Conservation (phyloP, 2,329 filamentous ascomycete species). For the Pseudopyrenochaeta lycopersici region DNA sequence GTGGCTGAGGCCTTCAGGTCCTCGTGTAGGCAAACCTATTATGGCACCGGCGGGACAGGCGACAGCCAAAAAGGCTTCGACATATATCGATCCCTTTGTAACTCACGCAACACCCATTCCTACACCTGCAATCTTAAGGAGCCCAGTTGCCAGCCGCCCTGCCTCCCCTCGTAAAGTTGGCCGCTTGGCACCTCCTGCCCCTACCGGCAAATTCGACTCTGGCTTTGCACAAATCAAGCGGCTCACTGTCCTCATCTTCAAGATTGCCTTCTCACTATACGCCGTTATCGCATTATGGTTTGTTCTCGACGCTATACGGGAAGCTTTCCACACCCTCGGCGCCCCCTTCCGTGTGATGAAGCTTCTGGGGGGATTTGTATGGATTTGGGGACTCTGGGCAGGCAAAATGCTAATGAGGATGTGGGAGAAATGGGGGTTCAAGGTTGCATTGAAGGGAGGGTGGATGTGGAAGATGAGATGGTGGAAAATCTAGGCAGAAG, state of each 20-base stretch:
- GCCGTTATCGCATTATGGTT: constrained; percentile 38
- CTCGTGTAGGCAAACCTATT: constrained; percentile 24
- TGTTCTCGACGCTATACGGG: constrained; percentile 36
- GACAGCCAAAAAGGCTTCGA: neutral
- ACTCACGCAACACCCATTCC: constrained; percentile 15
- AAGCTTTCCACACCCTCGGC: constrained; percentile 29
- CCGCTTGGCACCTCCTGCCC: neutral
- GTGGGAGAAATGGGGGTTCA: constrained; percentile 22
- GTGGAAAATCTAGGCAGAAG: neutral
- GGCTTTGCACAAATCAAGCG: constrained; percentile 33
- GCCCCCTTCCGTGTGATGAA: constrained; percentile 32
- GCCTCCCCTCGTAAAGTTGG: constrained; percentile 20
- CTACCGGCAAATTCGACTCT: constrained; percentile 26
- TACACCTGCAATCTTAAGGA: neutral
- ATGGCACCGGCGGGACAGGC: neutral
- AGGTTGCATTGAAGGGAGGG: constrained; percentile 19
- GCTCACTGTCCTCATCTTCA: constrained; percentile 21
- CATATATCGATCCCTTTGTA: constrained; percentile 29
- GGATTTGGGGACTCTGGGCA: constrained; percentile 11
- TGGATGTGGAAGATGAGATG: constrained; percentile 15
- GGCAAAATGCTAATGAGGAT: neutral
- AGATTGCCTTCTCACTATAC: constrained; percentile 32
- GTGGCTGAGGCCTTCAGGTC: constrained; percentile 30
- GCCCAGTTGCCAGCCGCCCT: constrained; percentile 12
- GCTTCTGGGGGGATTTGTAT: constrained; percentile 14